phyloP scores from a whole-genome alignment of 495 filamentous ascomycete species.

The Choiromyces venosus region DNA sequence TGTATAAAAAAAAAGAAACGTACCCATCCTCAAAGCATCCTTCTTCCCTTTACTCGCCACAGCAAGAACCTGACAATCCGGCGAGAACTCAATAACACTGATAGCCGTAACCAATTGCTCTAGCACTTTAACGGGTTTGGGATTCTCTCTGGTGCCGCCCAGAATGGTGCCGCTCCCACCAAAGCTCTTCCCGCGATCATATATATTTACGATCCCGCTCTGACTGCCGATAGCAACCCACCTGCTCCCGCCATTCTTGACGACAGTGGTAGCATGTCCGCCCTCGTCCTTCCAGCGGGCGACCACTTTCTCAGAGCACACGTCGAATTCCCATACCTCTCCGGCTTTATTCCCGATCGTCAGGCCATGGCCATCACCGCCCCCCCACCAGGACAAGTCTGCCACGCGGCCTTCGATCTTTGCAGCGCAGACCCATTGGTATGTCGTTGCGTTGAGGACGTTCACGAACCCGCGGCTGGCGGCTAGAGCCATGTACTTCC shows the following conservation, averaged over 20 bases:
- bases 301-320: slow-evolving; percentile 58
- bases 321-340: slow-evolving; percentile 86
- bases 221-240: slow-evolving; percentile 84
- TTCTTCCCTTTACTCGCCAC: slow-evolving; percentile 80
- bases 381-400: slow-evolving; percentile 85
- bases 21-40: slow-evolving; percentile 71
- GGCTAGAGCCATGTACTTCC: slow-evolving; percentile 72
- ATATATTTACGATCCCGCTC: slow-evolving; percentile 84
- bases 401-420: slow-evolving; percentile 75
- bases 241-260: slow-evolving; percentile 56
- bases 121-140: slow-evolving; percentile 63
- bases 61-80: slow-evolving; percentile 80
- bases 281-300: slow-evolving; percentile 88
- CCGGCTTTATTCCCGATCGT: slow-evolving; percentile 76
- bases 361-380: slow-evolving; percentile 62
- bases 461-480: slow-evolving; percentile 82
- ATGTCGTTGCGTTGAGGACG: slow-evolving; percentile 69
- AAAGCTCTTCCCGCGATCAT: slow-evolving; percentile 63
- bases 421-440: slow-evolving; percentile 84
- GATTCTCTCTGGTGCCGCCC: slow-evolving; percentile 56
- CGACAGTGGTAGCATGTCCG: slow-evolving; percentile 73
- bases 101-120: slow-evolving; percentile 83
- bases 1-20: slow-evolving; percentile 23
- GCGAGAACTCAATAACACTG: slow-evolving; percentile 69
- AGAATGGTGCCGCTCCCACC: slow-evolving; percentile 43